phyloP scores from a whole-genome alignment of 108 stramenopile species.

The Bacterosira constricta region DNA sequence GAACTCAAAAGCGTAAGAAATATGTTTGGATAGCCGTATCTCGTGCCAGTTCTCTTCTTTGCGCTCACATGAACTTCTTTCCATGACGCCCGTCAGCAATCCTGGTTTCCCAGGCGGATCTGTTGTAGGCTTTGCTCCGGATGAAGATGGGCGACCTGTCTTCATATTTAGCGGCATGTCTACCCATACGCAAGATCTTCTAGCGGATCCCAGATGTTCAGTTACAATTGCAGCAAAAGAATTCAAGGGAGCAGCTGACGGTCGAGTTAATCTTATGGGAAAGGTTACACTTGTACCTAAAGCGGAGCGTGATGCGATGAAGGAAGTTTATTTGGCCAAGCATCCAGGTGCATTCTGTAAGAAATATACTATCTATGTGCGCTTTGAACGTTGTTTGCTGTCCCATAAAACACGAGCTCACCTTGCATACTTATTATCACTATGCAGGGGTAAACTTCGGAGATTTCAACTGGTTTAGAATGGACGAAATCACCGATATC shows the following conservation, averaged over 20 bases:
- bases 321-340: slow-evolving; percentile 82
- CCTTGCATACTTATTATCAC: not conserved
- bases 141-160: slow-evolving; percentile 88
- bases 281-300: slow-evolving; percentile 56
- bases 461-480: slow-evolving; percentile 89
- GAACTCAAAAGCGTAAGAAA: slow-evolving; percentile 76
- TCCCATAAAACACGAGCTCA: too few relatives aligned
- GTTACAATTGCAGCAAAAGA: slow-evolving; percentile 90
- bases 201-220: slow-evolving; percentile 78
- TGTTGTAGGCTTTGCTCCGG: slow-evolving; percentile 95
- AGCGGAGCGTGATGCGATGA: slow-evolving; percentile 63
- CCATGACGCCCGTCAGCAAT: slow-evolving; percentile 31
- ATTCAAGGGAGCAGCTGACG: slow-evolving; percentile 96
- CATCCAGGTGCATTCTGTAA: slow-evolving; percentile 96
- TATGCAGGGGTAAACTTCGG: slow-evolving; percentile 77
- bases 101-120: slow-evolving; percentile 90
- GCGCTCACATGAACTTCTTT: not conserved
- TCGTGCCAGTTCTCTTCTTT: not conserved
- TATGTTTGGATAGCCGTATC: too few relatives aligned
- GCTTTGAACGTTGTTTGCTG: too few relatives aligned
- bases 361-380: too few relatives aligned
- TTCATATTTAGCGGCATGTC: slow-evolving; percentile 94
- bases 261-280: slow-evolving; percentile 94
- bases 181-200: slow-evolving; percentile 88
- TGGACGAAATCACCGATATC: slow-evolving; percentile 81